Conservation (phyloP, 129 eudicot genomes). For the Flaveria trinervia region DNA sequence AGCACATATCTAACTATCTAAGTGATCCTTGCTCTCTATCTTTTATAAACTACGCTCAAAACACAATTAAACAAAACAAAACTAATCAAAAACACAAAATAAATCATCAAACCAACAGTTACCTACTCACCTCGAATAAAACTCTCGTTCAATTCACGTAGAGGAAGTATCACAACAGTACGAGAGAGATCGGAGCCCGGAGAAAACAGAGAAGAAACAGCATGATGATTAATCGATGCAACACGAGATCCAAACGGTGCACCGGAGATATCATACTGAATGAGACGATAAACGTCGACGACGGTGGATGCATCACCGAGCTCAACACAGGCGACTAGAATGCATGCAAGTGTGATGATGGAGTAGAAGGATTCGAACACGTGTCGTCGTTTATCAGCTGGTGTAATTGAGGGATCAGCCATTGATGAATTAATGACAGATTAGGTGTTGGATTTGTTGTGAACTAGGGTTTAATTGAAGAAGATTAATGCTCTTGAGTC, state of each 20-base stretch:
- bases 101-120: not conserved
- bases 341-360: slow-evolving; percentile 45
- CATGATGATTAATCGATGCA: slow-evolving; percentile 80
- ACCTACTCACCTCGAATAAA: slow-evolving; percentile 52
- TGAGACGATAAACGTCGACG: slow-evolving; percentile 87
- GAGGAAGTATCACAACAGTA: slow-evolving; percentile 74
- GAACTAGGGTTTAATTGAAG: slow-evolving; percentile 36
- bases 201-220: slow-evolving; percentile 65
- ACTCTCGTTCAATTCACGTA: slow-evolving; percentile 66
- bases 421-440: slow-evolving; percentile 33
- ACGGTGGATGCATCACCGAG: slow-evolving; percentile 84
- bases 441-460: slow-evolving; percentile 25
- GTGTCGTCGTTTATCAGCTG: slow-evolving; percentile 17
- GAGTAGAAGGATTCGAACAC: slow-evolving; percentile 49
- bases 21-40: too few species aligned
- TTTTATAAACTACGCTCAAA: too few species aligned
- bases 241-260: slow-evolving; percentile 90
- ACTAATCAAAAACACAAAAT: too few species aligned
- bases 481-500: not conserved
- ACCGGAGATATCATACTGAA: slow-evolving; percentile 87
- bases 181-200: slow-evolving; percentile 75
- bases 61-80: too few species aligned
- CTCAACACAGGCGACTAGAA: slow-evolving; percentile 67
- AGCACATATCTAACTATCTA: not conserved
- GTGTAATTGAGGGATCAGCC: slow-evolving; percentile 39